Percentiles rank a stretch among this genome's conserved stretches.
These are phyloP conservation scores for Acmispon strigosus DNA, from an alignment of 306 rosid species.

Conservation along the genomic window DNA sequence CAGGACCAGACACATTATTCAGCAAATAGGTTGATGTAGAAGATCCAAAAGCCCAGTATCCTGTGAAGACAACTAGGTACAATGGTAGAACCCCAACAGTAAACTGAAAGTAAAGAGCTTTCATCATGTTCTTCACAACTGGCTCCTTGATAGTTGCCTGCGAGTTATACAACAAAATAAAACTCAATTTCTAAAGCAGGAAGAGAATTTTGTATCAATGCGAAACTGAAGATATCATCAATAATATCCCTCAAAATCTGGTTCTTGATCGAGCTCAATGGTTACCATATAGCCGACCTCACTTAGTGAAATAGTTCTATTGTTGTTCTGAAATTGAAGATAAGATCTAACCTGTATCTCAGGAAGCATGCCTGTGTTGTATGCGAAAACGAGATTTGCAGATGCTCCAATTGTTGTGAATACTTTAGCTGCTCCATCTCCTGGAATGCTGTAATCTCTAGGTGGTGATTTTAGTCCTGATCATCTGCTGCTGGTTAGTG, in stretches of 20 bases:
- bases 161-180: slow-evolving; percentile 12
- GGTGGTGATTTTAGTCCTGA: slow-evolving; percentile 62
- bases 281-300: too few species aligned
- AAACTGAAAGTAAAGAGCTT: slow-evolving; percentile 84
- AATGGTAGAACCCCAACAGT: slow-evolving; percentile 69
- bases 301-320: too few species aligned
- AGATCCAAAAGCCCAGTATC: slow-evolving; percentile 94
- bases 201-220: background rate
- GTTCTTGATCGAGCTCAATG: too few species aligned
- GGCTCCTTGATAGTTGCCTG: slow-evolving; percentile 93
- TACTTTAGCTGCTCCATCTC: slow-evolving; percentile 36
- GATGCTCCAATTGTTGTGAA: slow-evolving; percentile 73
- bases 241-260: too few species aligned
- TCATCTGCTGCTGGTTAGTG: slow-evolving; percentile 6
- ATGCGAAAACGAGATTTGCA: slow-evolving; percentile 89
- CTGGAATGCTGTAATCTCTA: slow-evolving; percentile 65
- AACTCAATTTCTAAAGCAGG: background rate
- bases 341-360: slow-evolving; percentile 71
- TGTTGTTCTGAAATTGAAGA: background rate
- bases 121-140: slow-evolving; percentile 78
- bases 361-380: slow-evolving; percentile 94
- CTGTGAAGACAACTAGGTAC: slow-evolving; percentile 59
- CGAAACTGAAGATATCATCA: background rate
- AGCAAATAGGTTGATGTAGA: slow-evolving; percentile 62
- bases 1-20: slow-evolving; percentile 65